Evolutionary conservation across 2,329 filamentous ascomycete genomes (phyloP).

Genomic region (Aspergillus sergii): DNA sequence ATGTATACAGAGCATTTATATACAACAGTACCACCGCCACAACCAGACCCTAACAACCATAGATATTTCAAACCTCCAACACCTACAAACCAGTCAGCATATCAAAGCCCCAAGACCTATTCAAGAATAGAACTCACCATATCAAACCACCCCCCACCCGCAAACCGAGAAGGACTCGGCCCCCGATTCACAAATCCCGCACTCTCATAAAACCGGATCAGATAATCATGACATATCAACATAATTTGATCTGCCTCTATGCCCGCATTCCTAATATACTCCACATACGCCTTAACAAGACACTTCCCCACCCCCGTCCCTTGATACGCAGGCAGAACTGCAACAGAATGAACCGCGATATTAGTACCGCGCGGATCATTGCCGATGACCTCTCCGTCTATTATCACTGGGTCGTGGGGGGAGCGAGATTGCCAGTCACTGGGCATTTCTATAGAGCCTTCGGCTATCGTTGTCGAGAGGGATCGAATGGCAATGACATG

Average conservation of each 20-base stretch:
- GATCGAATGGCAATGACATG: not conserved
- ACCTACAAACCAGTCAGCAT: not conserved
- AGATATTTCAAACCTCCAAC: not conserved
- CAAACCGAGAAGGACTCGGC: not conserved
- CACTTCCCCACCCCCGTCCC: not conserved
- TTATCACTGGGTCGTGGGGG: not conserved
- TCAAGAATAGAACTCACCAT: not conserved
- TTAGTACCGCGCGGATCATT: not conserved
- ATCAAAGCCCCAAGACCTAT: not conserved
- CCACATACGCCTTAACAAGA: not conserved
- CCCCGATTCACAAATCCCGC: not conserved
- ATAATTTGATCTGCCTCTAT: not conserved
- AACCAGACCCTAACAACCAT: not conserved
- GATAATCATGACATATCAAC: not conserved
- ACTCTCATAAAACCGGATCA: slow-evolving; percentile 1
- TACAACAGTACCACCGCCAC: too few relatives aligned
- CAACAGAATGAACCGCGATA: slow-evolving; percentile 1
- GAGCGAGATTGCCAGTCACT: not conserved
- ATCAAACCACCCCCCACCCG: slow-evolving; percentile 4
- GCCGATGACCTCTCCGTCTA: not conserved
- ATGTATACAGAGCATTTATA: too few relatives aligned
- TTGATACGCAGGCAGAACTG: not conserved
- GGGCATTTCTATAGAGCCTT: not conserved
- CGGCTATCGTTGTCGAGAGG: not conserved
- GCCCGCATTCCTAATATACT: not conserved